Conservation (phyloP, 306 rosid genomes). For the Cercis canadensis region DNA sequence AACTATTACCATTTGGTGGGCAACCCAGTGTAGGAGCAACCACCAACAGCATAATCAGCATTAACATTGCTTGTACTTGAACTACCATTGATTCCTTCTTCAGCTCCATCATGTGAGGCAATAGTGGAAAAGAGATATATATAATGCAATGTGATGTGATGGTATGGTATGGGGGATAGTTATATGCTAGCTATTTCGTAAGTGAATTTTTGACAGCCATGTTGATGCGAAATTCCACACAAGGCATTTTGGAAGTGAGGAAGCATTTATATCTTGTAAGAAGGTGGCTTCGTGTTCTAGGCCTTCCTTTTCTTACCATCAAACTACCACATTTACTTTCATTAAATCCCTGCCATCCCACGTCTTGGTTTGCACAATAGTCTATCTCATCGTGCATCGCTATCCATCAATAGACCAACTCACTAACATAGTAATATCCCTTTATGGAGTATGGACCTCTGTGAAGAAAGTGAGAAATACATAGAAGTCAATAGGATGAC, state of each 20-base stretch:
- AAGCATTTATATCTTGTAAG: conserved; percentile 21
- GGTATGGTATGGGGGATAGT: neutral
- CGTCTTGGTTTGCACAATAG: conserved; percentile 60
- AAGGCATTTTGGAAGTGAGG: conserved; percentile 35
- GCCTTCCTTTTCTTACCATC: neutral
- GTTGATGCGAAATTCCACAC: conserved; percentile 12
- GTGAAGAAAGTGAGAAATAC: no score
- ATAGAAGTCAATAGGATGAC: no score
- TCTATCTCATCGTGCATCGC: conserved; percentile 9
- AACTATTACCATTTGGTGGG: conserved; percentile 47
- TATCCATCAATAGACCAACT: neutral
- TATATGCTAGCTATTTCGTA: neutral
- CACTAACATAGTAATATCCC: no score
- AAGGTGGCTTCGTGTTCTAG: neutral
- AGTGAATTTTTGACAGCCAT: neutral
- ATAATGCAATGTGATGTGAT: neutral
- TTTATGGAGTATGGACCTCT: no score
- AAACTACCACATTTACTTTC: conserved; percentile 42
- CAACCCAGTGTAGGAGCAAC: conserved; percentile 47
- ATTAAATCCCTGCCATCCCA: conserved; percentile 37
- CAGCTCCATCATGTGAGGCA: conserved; percentile 9
- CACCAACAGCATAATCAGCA: conserved; percentile 42
- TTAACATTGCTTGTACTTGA: conserved; percentile 20
- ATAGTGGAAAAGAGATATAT: neutral
- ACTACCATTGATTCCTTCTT: conserved; percentile 30